A percentile compares a stretch with the other conserved stretches of the same genome.
These are phyloP conservation scores for Mycotypha africana DNA, from an alignment of 371 early-diverging fungal species.

Conservation along the genomic window DNA sequence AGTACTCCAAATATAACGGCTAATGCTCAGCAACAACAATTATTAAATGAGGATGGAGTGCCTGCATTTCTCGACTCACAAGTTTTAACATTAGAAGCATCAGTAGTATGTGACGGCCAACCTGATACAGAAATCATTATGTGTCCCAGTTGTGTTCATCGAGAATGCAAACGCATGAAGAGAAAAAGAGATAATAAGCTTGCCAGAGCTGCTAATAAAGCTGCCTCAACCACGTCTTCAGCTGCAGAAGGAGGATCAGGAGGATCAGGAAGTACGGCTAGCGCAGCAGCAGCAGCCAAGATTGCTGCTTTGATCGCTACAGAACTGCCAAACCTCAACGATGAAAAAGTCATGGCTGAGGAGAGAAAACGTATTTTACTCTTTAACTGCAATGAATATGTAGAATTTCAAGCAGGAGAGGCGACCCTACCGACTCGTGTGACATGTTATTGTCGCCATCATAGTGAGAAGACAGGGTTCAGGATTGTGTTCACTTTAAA, in stretches of 20 bases:
- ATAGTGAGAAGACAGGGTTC: constrained; percentile 86
- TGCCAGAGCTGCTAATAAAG: constrained; percentile 44
- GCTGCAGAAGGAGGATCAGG: no score
- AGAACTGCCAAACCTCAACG: constrained; percentile 35
- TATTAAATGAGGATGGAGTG: constrained; percentile 23
- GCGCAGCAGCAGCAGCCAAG: constrained; percentile 42
- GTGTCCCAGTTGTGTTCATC: constrained; percentile 70
- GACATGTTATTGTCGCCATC: constrained; percentile 84
- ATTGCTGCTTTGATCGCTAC: constrained; percentile 38
- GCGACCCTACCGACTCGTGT: constrained; percentile 72
- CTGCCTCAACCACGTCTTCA: no score
- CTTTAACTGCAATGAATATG: constrained; percentile 67
- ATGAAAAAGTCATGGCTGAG: constrained; percentile 40
- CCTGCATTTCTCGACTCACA: constrained; percentile 25
- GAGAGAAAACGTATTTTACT: constrained; percentile 54
- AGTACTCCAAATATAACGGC: no score
- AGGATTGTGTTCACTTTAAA: constrained; percentile 63
- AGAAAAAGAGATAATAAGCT: constrained; percentile 52
- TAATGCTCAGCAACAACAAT: constrained; percentile 37
- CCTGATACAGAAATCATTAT: constrained; percentile 62
- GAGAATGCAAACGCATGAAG: constrained; percentile 59
- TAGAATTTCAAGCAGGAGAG: constrained; percentile 75
- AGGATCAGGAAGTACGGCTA: no score
- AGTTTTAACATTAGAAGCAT: constrained; percentile 52
- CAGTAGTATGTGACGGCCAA: constrained; percentile 72